Evolutionary conservation across 2,329 filamentous ascomycete genomes (phyloP).

Genomic region (Escovopsis sp.): DNA sequence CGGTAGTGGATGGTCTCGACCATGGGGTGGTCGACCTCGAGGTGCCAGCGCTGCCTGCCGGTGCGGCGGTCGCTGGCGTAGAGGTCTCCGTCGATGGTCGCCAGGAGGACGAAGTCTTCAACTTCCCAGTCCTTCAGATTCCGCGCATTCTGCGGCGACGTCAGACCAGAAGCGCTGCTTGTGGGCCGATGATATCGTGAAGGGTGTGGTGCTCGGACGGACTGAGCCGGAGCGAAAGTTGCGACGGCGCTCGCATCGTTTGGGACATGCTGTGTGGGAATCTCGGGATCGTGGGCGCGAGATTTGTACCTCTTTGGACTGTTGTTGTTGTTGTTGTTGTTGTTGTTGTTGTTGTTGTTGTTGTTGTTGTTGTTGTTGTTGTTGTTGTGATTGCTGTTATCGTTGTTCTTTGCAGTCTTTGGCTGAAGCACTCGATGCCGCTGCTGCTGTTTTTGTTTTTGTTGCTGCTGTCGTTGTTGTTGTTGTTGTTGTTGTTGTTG

Average conservation of each 20-base stretch:
- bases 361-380: neutral
- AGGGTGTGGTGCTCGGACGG: constrained; percentile 83
- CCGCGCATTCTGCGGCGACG: constrained; percentile 86
- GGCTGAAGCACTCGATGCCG: constrained; percentile 2
- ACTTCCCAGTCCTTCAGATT: constrained; percentile 99
- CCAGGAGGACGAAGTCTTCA: constrained; percentile 98
- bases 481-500: neutral
- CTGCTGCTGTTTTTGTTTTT: constrained; percentile 5
- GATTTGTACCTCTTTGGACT: constrained; percentile 11
- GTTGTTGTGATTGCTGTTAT: too few species aligned
- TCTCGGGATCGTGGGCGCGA: constrained; percentile 16
- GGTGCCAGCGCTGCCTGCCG: constrained; percentile 70
- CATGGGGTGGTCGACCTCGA: constrained; percentile 73
- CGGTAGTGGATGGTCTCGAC: constrained; percentile 77
- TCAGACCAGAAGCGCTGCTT: constrained; percentile 49
- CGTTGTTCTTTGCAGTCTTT: too few species aligned
- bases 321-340: too few species aligned
- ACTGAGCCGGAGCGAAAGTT: constrained; percentile 90
- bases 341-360: neutral
- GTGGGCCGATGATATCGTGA: constrained; percentile 42
- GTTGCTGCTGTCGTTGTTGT: constrained; percentile 3
- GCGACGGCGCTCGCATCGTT: constrained; percentile 86
- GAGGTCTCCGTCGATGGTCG: constrained; percentile 96
- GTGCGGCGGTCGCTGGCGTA: constrained; percentile 82
- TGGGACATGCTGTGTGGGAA: constrained; percentile 23